Evolutionary conservation across 495 filamentous ascomycete genomes (phyloP).

Genomic region (Monascus purpureus): DNA sequence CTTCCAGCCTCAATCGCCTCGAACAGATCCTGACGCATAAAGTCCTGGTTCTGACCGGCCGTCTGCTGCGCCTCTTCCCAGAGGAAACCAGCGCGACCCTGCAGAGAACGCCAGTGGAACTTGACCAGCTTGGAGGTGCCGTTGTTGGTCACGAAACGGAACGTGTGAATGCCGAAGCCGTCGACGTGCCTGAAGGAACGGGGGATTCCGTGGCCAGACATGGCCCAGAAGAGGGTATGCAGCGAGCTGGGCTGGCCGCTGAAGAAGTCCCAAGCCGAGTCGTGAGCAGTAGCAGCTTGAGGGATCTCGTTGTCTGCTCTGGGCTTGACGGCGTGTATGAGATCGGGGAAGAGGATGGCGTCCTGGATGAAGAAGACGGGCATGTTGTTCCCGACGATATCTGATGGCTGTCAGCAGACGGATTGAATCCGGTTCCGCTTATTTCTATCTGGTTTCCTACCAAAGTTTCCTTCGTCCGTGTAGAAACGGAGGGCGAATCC

Average conservation of each 20-base stretch:
- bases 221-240: conserved; percentile 53
- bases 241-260: conserved; percentile 49
- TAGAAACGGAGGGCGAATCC: conserved; percentile 66
- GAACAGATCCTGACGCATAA: conserved; percentile 56
- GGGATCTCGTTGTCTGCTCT: conserved; percentile 67
- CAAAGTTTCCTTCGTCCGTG: conserved; percentile 65
- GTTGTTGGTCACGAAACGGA: conserved; percentile 51
- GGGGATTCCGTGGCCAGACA: conserved; percentile 60
- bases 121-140: conserved; percentile 56
- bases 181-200: conserved; percentile 58
- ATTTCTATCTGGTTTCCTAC: no score
- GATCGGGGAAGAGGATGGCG: conserved; percentile 57
- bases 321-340: conserved; percentile 66
- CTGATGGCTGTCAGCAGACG: conserved; percentile 23
- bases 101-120: conserved; percentile 56
- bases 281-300: conserved; percentile 46
- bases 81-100: conserved; percentile 54
- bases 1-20: conserved; percentile 52
- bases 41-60: conserved; percentile 58
- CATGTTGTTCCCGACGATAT: conserved; percentile 47
- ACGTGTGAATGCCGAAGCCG: conserved; percentile 62
- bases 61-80: conserved; percentile 59
- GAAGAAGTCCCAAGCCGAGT: conserved; percentile 56
- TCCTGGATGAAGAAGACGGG: conserved; percentile 69
- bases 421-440: no score